Base-by-base conservation (phyloP, 108 stramenopile species). In the Hondaea fermentalgiana region DNA sequence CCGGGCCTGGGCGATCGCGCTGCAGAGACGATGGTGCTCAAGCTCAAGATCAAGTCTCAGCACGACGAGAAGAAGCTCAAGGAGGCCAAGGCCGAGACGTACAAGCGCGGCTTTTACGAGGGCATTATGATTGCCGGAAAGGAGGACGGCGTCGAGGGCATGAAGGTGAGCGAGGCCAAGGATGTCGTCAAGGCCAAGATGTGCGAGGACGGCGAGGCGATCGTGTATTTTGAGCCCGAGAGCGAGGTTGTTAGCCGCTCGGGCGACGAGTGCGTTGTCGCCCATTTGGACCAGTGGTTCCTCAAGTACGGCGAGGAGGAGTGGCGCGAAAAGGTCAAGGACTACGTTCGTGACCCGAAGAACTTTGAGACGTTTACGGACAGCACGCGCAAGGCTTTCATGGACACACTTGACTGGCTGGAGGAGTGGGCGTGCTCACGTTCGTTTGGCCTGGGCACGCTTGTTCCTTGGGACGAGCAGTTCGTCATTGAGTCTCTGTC, bases 281-380 rank as follows among this genome's bases (percentile, higher is more conserved):
- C 99, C 17, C 94, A 96, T 4, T 97, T 98, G 23, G 98, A 99
- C 95, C 99, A 99, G 93, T 99, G 99, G 99, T 99, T 98, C 89
- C 94, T 99, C 87, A 95, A 96, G 35, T 99, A 99, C 88, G 98
- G 98, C 45, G 98, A 98, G 91, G 96, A 97, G 91, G 72, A 29
- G 72, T 89, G 83, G 89, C 92, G 93, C 16, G 89, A 90, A 29
- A 94, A 92, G 42, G 98, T 99, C 49, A 91, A 92, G 89, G 92
- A 93, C 47, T 97, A 98, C 88, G 96, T 99, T 55, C 45, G 51
- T 21, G 92, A 97, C 90, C 89, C 89, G 12, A 95, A 95, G 10
- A 94, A 87, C 29, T 99, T 99, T 92, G 92, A 97, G 60, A 96
- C 97, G 12, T 99, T 97, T 92, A 95, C 95, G 87, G 87, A 93